phyloP scores from a whole-genome alignment of 2,329 filamentous ascomycete species.

The Colletotrichum cereale region DNA sequence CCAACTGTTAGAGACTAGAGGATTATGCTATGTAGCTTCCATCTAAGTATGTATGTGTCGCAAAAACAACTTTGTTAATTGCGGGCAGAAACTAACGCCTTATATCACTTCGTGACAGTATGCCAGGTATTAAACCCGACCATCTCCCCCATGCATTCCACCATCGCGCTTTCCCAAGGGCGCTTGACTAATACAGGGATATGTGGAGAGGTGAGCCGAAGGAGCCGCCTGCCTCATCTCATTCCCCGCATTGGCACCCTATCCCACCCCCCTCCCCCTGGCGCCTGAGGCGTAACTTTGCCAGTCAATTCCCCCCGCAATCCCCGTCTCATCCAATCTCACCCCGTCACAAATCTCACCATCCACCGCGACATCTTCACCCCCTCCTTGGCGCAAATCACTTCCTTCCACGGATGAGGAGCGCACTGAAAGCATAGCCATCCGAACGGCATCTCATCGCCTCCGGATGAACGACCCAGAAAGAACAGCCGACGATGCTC shows the following conservation, averaged over 20 bases:
- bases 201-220: constrained; percentile 30
- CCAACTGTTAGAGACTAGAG: too few species aligned
- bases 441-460: not conserved
- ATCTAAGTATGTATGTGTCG: too few species aligned
- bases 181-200: not conserved
- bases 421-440: not conserved
- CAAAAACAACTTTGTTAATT: too few species aligned
- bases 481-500: constrained; percentile 9
- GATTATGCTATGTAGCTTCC: too few species aligned
- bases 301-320: constrained; percentile 9
- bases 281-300: constrained; percentile 26
- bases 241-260: not conserved
- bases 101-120: too few species aligned
- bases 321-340: constrained; percentile 21
- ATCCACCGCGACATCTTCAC: constrained; percentile 8
- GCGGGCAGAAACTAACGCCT: too few species aligned
- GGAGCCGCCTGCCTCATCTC: not conserved
- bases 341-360: not conserved
- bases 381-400: not conserved
- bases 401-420: not conserved
- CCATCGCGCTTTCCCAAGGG: not conserved
- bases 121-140: too few species aligned
- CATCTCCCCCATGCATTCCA: not conserved
- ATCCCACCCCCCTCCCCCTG: constrained; percentile 7
- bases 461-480: not conserved